Conservation (phyloP, 2,329 filamentous ascomycete genomes). For the Pestalotiopsis sp. region DNA sequence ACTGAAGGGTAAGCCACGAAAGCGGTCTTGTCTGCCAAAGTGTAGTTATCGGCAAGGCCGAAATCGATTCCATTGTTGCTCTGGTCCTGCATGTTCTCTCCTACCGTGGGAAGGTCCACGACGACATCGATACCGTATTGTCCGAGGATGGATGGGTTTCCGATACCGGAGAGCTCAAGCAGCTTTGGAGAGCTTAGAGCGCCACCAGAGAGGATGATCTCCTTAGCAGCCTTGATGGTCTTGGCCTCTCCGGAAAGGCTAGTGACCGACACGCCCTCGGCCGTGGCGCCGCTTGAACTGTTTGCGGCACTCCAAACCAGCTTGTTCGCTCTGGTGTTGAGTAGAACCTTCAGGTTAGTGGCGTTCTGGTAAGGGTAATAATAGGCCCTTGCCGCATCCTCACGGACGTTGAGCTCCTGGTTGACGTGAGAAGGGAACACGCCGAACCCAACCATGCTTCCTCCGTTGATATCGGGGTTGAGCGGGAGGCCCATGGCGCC, state of each 20-base stretch:
- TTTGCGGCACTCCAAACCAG: conserved; percentile 36
- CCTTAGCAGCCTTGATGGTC: conserved; percentile 22
- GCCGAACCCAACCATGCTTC: conserved; percentile 44
- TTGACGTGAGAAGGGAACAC: conserved; percentile 45
- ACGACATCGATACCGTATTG: conserved; percentile 35
- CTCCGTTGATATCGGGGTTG: conserved; percentile 44
- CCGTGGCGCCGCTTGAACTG: conserved; percentile 7
- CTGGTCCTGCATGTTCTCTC: conserved; percentile 43
- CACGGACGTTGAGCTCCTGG: conserved; percentile 36
- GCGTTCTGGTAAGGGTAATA: conserved; percentile 44
- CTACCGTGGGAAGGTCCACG: conserved; percentile 39
- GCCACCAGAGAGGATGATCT: conserved; percentile 38
- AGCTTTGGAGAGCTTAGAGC: conserved; percentile 26
- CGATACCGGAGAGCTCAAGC: conserved; percentile 25
- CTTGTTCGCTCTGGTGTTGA: conserved; percentile 42
- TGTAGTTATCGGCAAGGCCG: conserved; percentile 31
- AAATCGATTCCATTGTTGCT: conserved; percentile 28
- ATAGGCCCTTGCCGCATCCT: conserved; percentile 50
- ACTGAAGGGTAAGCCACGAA: conserved; percentile 11
- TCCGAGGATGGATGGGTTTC: conserved; percentile 37
- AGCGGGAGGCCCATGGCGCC: conserved; percentile 37
- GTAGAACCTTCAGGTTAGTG: conserved; percentile 43
- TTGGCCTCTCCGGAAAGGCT: conserved; percentile 20
- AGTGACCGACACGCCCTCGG: conserved; percentile 33
- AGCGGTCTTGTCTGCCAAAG: conserved; percentile 2